phyloP scores from a whole-genome alignment of 805 yeast species.

The Torulaspora quercuum region DNA sequence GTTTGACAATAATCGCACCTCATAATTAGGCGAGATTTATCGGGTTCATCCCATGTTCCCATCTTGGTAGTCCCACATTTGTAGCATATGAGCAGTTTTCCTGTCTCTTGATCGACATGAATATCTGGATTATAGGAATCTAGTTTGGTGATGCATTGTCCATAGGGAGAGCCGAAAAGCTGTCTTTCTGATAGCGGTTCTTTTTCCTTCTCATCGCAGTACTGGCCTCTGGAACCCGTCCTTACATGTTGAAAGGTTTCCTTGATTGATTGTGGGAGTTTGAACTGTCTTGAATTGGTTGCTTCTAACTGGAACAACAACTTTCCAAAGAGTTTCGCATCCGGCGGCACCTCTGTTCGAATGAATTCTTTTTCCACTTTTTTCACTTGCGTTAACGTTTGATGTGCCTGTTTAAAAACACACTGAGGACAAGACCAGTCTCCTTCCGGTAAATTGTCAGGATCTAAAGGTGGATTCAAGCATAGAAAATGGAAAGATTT shows the following conservation, averaged over 20 bases:
- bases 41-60: slow-evolving; percentile 40
- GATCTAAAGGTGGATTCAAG: slow-evolving; percentile 84
- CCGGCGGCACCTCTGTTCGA: slow-evolving; percentile 10
- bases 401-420: slow-evolving; percentile 40
- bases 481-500: slow-evolving; percentile 88
- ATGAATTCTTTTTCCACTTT: slow-evolving; percentile 25
- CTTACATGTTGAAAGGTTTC: slow-evolving; percentile 71
- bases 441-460: slow-evolving; percentile 71
- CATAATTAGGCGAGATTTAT: slow-evolving; percentile 49
- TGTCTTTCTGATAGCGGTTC: slow-evolving; percentile 41
- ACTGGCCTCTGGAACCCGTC: slow-evolving; percentile 68
- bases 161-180: slow-evolving; percentile 46
- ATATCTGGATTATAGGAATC: slow-evolving; percentile 52
- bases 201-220: slow-evolving; percentile 53
- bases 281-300: slow-evolving; percentile 62
- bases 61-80: slow-evolving; percentile 72
- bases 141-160: slow-evolving; percentile 34
- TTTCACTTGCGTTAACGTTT: slow-evolving; percentile 24
- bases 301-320: slow-evolving; percentile 56
- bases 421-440: slow-evolving; percentile 90
- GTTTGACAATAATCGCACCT: slow-evolving; percentile 81
- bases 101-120: slow-evolving; percentile 59
- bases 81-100: slow-evolving; percentile 67
- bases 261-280: slow-evolving; percentile 64
- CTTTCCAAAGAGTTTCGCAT: slow-evolving; percentile 45